Base-by-base conservation (phyloP, 352 stramenopile genomes). In the Elongisporangium prolatum region DNA sequence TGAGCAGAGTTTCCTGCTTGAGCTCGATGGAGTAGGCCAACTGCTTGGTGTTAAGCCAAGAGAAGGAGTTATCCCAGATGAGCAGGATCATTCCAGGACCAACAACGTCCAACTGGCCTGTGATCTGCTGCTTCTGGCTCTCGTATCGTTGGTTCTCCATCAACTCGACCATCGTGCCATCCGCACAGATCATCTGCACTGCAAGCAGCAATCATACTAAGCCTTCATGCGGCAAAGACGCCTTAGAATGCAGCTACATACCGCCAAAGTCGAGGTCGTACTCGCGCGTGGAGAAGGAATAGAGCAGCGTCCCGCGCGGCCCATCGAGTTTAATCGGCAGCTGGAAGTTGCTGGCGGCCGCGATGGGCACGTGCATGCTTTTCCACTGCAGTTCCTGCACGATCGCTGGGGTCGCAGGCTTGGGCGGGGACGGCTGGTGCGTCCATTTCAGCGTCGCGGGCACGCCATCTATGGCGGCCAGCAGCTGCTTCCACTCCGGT, bases 31-130 rank as follows among this genome's bases (percentile, higher is more conserved):
- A 65, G 64, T 93, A 93, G 48, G 81, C 75, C 48, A 93, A 69
- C 48, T 91, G 79, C 61, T 93, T 93, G 21, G 70, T 59, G 56
- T 91, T 90, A 53, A 93, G 65, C 84, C 84, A 93, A 63, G 81
- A 91, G 56, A 85, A 93, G 52, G 77, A 88, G 48, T 93, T 93
- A 71, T 93, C 81, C 80, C 80, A 93, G 21, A 89, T 47, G 20
- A 93, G 56, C 63, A 89, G 55, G 59, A 87, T 63, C 63, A 88
- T 76, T 0, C 79, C 84, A 0, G 80, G 84, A 0, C 84, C 84
- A 1, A 57, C 58, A 44, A 93, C 67, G 49, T 66, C 52, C 2
- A 89, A 57, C 16, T 66, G 58, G 1, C 75, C 80, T 40, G 67
- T 57, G 22, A 91, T 65, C 47, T 69, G 56, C 48, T 78, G 59